Base-by-base conservation (phyloP, 805 yeast species). In the Komagataella populi region DNA sequence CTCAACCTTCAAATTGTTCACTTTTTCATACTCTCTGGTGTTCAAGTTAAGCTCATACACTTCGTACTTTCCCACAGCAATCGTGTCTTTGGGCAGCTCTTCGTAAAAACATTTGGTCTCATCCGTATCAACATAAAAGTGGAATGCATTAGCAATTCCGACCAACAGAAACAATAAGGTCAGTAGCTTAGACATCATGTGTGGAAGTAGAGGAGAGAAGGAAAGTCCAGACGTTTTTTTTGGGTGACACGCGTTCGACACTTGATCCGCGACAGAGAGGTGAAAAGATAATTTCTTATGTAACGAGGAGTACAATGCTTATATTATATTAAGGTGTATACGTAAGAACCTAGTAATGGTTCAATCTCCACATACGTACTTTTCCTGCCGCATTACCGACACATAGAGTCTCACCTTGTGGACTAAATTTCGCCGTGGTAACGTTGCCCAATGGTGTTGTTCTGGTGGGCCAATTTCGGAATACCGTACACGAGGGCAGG, bases 401-500 rank as follows among this genome's bases (percentile, higher is more conserved):
- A 16, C 90, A 87, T 49, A 93, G 65, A 82, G 90, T 79, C 66
- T 87, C 93, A 53, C 82, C 80, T 55, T 79, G 78, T 23, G 93
- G 88, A 46, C 95, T 81, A 66, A 91, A 91, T 14, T 80, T 77
- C 2, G 81, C 83, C 16, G 82, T 67, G 0, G 96, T 87, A 39
- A 93, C 96, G 57, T 84, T 81, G n/a, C 99, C 99, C 57, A 93
- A 74, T 8, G 99, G 98, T 0, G 99, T 91, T 5, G 89, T 89
- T 50, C 91, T 82, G 1, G 98, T 93, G 16, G 99, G 99, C 99
- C 99, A 93, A 70, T 93, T 93, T 49, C 82, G 74, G 68, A 82
- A 93, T 6, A 87, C 96, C 17, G 87, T 78, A 56, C 91, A 87
- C 23, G 86, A 76, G 20, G 97, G 96, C 52, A 91, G 67, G 63